Evolutionary conservation across 73 alveolate genomes (phyloP), one percentile per base, ranked within the genome.

Genomic region (Urostyla sp.): DNA sequence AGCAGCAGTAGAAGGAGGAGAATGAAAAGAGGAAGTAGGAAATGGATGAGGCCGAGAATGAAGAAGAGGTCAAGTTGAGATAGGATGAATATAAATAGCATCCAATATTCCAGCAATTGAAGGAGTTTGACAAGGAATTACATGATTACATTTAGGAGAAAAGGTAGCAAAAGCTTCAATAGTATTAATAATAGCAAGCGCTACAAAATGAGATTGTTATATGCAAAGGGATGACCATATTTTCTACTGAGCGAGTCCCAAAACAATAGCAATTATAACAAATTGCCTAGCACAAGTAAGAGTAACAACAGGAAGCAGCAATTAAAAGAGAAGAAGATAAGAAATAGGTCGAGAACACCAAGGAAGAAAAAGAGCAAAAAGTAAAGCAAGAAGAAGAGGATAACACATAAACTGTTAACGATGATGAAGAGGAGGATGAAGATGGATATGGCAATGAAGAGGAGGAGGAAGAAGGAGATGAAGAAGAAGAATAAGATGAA

Each of bases 51-150:
- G 85, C 75, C 11, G 85, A 73, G 51, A 50, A 73, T 38, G 74
- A 48, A 37, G 73, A 32, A 18, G 74, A 73, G 30, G 75, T 50
- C 8, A 50, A 34, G 30, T 27, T 28, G 1, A 30, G 74, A 35
- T 23, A 73, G 27, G 85, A 48, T 52, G 83, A 73, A 48, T 73
- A 6, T 74, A 73, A 52, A 52, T 27, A 48, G 49, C 85, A 73
- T 34, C 75, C 85, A 0, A 30, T 73, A 1, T 73, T 50, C 46
- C 2, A 11, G 16, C 16, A 20, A 34, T 60, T 73, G 11, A 0
- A 49, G 45, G 46, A 20, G 7, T 73, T 52, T 35, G 43, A 59
- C 26, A 60, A 73, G 32, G 85, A 73, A 51, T 37, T 73, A 23
- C 32, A 73, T 13, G 85, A 73, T 20, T 73, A 46, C 57, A 73